These are phyloP conservation scores for Myriosclerotinia scirpicola DNA, from an alignment of 2,329 filamentous ascomycete species.

Conservation along the genomic window DNA sequence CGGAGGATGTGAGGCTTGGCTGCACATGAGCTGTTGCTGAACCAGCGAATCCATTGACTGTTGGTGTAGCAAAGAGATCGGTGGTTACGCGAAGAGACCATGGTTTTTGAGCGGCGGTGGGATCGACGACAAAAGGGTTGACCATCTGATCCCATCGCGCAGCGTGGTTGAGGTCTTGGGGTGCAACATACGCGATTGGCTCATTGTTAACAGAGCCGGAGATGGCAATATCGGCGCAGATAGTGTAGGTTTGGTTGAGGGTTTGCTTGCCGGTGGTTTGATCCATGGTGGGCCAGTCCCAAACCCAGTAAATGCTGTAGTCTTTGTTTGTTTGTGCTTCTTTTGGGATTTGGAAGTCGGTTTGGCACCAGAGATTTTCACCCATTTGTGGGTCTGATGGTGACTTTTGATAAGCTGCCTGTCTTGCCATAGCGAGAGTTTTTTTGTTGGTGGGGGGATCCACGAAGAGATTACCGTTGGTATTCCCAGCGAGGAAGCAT, in stretches of 20 bases:
- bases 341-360: constrained; percentile 71
- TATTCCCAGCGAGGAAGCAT: constrained; percentile 60
- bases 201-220: constrained; percentile 18
- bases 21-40: constrained; percentile 10
- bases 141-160: constrained; percentile 34
- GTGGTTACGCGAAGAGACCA: constrained; percentile 14
- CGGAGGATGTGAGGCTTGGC: background rate
- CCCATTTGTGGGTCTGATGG: constrained; percentile 48
- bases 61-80: constrained; percentile 17
- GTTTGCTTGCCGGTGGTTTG: constrained; percentile 44
- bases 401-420: constrained; percentile 52
- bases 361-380: constrained; percentile 73
- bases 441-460: background rate
- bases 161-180: constrained; percentile 22
- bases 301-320: constrained; percentile 92
- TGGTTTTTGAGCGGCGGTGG: constrained; percentile 24
- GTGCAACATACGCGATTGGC: constrained; percentile 18
- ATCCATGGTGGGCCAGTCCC: constrained; percentile 79
- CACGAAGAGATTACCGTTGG: constrained; percentile 9
- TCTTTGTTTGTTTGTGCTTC: constrained; percentile 60
- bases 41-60: background rate
- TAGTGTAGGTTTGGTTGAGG: constrained; percentile 59
- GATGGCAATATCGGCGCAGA: constrained; percentile 53
- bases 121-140: constrained; percentile 32
- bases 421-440: constrained; percentile 47